Conservation (phyloP, 768 basidiomycete species). For the Leccinum incarnatum region DNA sequence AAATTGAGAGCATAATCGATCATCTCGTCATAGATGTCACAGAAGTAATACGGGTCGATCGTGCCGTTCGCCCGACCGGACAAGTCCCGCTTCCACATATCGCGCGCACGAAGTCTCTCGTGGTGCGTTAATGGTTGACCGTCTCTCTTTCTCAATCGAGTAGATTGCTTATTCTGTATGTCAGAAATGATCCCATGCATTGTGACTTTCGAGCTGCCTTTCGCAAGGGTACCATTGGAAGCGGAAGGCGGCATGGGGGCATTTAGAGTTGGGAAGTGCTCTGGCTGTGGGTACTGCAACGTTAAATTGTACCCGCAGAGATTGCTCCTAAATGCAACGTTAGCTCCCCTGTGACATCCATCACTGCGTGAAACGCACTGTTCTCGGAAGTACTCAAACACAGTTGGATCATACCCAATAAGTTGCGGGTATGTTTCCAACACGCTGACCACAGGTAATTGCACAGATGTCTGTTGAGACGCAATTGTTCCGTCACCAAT, state of each 20-base stretch:
- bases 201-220: too few species aligned
- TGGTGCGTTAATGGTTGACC: too few species aligned
- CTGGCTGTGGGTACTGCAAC: constrained; percentile 64
- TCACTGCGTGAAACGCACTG: constrained; percentile 45
- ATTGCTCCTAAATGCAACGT: constrained; percentile 39
- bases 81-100: too few species aligned
- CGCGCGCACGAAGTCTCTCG: too few species aligned
- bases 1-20: too few species aligned
- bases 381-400: constrained; percentile 63
- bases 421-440: constrained; percentile 75
- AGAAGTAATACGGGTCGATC: too few species aligned
- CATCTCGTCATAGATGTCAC: too few species aligned
- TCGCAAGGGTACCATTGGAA: too few species aligned
- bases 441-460: constrained; percentile 47
- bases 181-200: too few species aligned
- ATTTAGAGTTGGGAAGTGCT: constrained; percentile 40
- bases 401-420: constrained; percentile 66
- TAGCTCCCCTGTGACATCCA: not conserved
- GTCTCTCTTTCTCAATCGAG: too few species aligned
- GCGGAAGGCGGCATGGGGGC: not conserved
- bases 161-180: too few species aligned
- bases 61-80: too few species aligned
- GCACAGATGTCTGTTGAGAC: constrained; percentile 47
- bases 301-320: constrained; percentile 67
- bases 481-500: constrained; percentile 63